Evolutionary conservation across 805 yeast genomes (phyloP).

Genomic region (Candida railenensis): DNA sequence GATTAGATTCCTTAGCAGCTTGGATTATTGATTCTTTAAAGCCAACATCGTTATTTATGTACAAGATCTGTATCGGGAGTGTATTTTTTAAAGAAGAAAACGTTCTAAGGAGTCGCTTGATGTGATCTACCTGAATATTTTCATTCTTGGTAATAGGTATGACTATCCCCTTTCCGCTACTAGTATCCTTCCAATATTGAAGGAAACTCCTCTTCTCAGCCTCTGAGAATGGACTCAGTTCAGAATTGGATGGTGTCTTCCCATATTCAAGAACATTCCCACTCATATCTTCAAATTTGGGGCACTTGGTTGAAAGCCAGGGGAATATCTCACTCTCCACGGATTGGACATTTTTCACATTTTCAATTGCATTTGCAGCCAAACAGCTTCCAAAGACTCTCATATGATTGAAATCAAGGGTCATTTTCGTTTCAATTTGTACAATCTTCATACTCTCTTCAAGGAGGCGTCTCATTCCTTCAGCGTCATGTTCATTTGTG

Average conservation of each 20-base stretch:
- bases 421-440: slow-evolving; percentile 15
- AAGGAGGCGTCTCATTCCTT: slow-evolving; percentile 11
- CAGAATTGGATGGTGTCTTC: slow-evolving; percentile 10
- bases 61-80: slow-evolving; percentile 30
- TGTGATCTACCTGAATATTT: background rate
- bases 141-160: slow-evolving; percentile 22
- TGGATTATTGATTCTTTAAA: slow-evolving; percentile 6
- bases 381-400: slow-evolving; percentile 28
- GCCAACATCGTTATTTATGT: slow-evolving; percentile 12
- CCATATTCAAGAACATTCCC: slow-evolving; percentile 8
- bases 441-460: slow-evolving; percentile 8
- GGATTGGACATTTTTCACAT: slow-evolving; percentile 9
- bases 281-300: slow-evolving; percentile 19
- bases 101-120: background rate
- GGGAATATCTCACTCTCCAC: slow-evolving; percentile 22
- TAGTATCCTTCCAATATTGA: slow-evolving; percentile 8
- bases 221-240: background rate
- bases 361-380: slow-evolving; percentile 5
- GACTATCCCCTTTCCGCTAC: slow-evolving; percentile 31
- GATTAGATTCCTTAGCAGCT: slow-evolving; percentile 10
- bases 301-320: slow-evolving; percentile 27
- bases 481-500: slow-evolving; percentile 11
- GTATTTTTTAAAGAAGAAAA: slow-evolving; percentile 23
- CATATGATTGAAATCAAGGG: slow-evolving; percentile 18
- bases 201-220: slow-evolving; percentile 6